Base-by-base conservation (phyloP, 2,329 filamentous ascomycete genomes). In the Fulvia fulva region DNA sequence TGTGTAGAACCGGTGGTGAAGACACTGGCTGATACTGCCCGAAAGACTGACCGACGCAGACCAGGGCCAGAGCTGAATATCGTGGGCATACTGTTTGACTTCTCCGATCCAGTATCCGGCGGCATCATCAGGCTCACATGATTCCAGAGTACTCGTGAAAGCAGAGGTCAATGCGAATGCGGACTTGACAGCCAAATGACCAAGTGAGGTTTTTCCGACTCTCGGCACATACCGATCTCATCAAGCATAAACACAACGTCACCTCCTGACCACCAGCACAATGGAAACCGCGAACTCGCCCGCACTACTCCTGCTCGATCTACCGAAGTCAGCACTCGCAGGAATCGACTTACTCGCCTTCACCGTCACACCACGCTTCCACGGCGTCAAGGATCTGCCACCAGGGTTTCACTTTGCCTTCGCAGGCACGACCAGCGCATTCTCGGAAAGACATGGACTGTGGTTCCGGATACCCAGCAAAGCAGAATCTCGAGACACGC, bases 361-460 rank as follows among this genome's bases (percentile, higher is more conserved):
- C 71, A 86, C 83, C 16, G 82, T 83, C 3, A 83, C 83, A 11
- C 76, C 82, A 11, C 80, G 81, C 53, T 87, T 87, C 71, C 78
- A 79, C 57, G 85, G 85, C 26, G 80, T 87, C 65, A 83, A 81
- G 61, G 78, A 83, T 62, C 66, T 87, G 3, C 82, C 84, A 0
- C 66, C 74, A 1, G 84, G 84, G 45, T 78, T 81, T 67, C 85
- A 87, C 67, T 86, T 87, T 63, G 71, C 85, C 19, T 87, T 86
- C 68, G 82, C 80, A 0, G 81, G 83, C 23, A 79, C 81, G 21
- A 84, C 82, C 56, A 77, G 79, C 51, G 81, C 80, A 2, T 76
- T 85, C 14, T 86, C 84, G 0, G 75, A 87, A 26, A 78, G 85
- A n/a, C 80, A 83, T 57, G 85, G 85, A 9, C 76, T 80, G 32